Conservation (phyloP, 495 filamentous ascomycete species). For the Penicillium coffeae region DNA sequence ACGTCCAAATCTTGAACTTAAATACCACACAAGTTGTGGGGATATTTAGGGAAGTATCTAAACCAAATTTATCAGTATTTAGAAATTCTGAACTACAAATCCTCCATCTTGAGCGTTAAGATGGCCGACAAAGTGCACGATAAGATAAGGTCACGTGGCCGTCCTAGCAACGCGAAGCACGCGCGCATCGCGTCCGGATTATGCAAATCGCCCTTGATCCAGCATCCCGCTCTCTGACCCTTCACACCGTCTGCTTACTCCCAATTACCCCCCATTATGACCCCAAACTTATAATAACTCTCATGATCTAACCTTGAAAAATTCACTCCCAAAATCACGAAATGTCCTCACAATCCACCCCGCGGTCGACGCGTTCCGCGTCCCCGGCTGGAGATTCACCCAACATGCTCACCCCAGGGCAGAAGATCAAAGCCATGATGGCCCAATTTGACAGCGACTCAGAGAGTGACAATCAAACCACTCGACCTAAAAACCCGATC, state of each 20-base stretch:
- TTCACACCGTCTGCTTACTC: not conserved
- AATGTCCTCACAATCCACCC: conserved; percentile 43
- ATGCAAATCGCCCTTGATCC: conserved; percentile 21
- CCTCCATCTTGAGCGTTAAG: not conserved
- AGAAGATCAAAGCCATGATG: conserved; percentile 67
- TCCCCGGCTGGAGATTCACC: conserved; percentile 31
- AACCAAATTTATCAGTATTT: not conserved
- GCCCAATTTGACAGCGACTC: conserved; percentile 58
- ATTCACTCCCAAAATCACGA: not conserved
- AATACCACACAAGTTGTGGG: no score
- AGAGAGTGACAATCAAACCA: conserved; percentile 44
- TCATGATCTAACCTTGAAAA: not conserved
- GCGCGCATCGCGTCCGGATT: conserved; percentile 26
- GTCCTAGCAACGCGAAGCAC: conserved; percentile 26
- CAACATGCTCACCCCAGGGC: conserved; percentile 58
- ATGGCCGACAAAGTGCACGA: conserved; percentile 1
- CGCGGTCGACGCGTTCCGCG: conserved; percentile 40
- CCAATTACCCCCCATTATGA: conserved; percentile 11
- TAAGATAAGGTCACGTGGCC: conserved; percentile 23
- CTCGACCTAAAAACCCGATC: conserved; percentile 13
- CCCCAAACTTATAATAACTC: not conserved
- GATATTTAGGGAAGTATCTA: no score
- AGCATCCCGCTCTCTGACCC: conserved; percentile 6
- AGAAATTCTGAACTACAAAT: not conserved
- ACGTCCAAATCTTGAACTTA: no score